Percentiles rank a stretch among this genome's conserved stretches.
Conservation (phyloP, 495 filamentous ascomycete species). For the Chaetomium fimeti region DNA sequence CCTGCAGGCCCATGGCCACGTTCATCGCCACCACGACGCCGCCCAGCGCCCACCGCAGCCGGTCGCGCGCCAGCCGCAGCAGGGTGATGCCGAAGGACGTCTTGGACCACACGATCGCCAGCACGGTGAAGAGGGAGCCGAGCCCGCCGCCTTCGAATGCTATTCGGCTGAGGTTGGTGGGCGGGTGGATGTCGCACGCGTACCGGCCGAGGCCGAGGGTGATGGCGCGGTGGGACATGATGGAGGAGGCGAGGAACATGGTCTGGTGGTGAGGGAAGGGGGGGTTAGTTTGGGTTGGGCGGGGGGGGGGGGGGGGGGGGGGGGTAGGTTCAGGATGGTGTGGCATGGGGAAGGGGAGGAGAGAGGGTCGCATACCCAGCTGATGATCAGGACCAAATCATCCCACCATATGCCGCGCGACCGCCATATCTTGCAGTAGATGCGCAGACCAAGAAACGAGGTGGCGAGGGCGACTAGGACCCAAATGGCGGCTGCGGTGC, state of each 20-base stretch:
- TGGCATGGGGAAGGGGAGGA: neutral
- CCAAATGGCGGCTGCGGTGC: conserved; percentile 22
- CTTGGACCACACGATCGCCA: conserved; percentile 35
- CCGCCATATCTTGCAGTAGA: conserved; percentile 36
- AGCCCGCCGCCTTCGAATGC: conserved; percentile 23
- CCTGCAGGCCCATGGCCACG: conserved; percentile 23
- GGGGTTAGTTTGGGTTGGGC: neutral
- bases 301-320: too few relatives aligned
- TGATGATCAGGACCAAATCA: conserved; percentile 28
- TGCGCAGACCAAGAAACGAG: conserved; percentile 30
- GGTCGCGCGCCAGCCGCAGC: conserved; percentile 27
- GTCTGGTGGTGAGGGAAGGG: neutral
- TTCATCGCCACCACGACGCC: conserved; percentile 33
- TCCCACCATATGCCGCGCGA: conserved; percentile 35
- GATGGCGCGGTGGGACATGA: conserved; percentile 21
- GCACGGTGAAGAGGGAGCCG: conserved; percentile 23
- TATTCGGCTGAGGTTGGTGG: conserved; percentile 12
- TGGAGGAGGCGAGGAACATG: conserved; percentile 18
- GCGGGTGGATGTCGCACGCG: conserved; percentile 34
- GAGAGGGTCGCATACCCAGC: conserved; percentile 26
- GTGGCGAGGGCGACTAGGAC: conserved; percentile 18
- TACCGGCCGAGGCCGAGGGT: conserved; percentile 33
- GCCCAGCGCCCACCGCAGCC: conserved; percentile 7
- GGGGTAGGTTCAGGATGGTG: neutral
- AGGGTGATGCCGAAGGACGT: conserved; percentile 37